A percentile compares a stretch with the other conserved stretches of the same genome.
phyloP scores from a whole-genome alignment of 1,284 basidiomycete genomes.

The Laetiporus sulphureus region DNA sequence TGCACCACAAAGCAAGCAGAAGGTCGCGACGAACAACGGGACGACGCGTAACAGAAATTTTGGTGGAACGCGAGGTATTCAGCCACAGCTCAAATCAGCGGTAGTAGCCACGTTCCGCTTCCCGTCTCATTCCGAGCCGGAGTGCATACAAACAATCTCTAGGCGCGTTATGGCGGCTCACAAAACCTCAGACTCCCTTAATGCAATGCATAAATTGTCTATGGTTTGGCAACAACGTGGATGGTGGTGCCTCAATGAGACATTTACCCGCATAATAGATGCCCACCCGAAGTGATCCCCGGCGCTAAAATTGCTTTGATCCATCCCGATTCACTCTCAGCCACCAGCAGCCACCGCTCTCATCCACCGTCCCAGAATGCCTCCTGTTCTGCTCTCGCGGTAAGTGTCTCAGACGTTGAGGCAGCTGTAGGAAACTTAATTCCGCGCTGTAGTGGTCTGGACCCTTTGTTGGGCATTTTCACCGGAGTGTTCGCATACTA shows the following conservation, averaged over 20 bases:
- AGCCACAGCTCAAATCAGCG: constrained; percentile 12
- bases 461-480: constrained; percentile 75
- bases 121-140: constrained; percentile 16
- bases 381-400: constrained; percentile 43
- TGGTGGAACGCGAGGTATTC: constrained; percentile 13
- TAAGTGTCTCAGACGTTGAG: constrained; percentile 22
- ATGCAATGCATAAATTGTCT: too few relatives aligned
- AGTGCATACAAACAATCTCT: neutral
- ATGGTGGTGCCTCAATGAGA: too few relatives aligned
- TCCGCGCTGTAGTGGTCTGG: constrained; percentile 40
- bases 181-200: too few relatives aligned
- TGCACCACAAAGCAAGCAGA: constrained; percentile 4
- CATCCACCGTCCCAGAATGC: constrained; percentile 7
- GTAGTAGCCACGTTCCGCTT: constrained; percentile 14
- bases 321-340: too few relatives aligned
- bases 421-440: neutral
- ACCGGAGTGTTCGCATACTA: constrained; percentile 81
- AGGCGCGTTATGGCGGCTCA: too few relatives aligned
- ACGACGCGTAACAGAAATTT: constrained; percentile 8
- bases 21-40: neutral
- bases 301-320: too few relatives aligned
- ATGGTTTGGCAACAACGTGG: too few relatives aligned
- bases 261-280: too few relatives aligned
- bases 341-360: too few relatives aligned
- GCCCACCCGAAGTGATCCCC: too few relatives aligned